phyloP scores from a whole-genome alignment of 2,329 filamentous ascomycete genomes.

The Eutypa lata region DNA sequence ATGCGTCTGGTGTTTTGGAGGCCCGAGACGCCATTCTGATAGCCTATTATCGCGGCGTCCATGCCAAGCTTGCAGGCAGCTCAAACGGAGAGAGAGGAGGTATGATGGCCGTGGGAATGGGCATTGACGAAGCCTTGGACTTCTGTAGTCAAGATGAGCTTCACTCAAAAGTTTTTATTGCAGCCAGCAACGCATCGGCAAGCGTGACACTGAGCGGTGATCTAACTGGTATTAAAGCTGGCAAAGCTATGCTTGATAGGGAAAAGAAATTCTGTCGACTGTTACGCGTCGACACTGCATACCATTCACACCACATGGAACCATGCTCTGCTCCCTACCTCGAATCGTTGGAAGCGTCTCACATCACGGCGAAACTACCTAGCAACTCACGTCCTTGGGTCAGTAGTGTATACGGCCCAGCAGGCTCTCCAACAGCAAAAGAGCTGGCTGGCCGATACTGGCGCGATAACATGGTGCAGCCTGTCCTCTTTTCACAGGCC shows the following conservation, averaged over 20 bases:
- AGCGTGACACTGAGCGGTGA: no score
- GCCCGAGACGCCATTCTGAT: conserved; percentile 28
- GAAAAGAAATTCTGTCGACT: no score
- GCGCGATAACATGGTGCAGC: background rate
- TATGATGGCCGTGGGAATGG: no score
- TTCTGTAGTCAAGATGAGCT: no score
- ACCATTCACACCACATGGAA: conserved; percentile 18
- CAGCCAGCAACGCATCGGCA: no score
- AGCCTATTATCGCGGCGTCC: conserved; percentile 22
- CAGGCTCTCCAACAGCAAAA: background rate
- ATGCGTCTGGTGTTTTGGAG: conserved; percentile 32
- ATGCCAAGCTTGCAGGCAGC: background rate
- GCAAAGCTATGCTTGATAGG: no score
- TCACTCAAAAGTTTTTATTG: no score
- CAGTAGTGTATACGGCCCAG: background rate
- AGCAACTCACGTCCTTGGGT: no score
- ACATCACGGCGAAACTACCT: no score
- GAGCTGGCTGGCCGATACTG: background rate
- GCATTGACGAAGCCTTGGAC: no score
- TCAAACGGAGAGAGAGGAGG: no score
- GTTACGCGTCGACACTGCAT: conserved; percentile 25
- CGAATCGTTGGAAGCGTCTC: background rate
- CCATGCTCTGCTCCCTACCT: background rate
- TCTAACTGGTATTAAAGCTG: no score
- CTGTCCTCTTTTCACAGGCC: background rate